Conservation (phyloP, 2,329 filamentous ascomycete species). For the Trichoderma sp. region DNA sequence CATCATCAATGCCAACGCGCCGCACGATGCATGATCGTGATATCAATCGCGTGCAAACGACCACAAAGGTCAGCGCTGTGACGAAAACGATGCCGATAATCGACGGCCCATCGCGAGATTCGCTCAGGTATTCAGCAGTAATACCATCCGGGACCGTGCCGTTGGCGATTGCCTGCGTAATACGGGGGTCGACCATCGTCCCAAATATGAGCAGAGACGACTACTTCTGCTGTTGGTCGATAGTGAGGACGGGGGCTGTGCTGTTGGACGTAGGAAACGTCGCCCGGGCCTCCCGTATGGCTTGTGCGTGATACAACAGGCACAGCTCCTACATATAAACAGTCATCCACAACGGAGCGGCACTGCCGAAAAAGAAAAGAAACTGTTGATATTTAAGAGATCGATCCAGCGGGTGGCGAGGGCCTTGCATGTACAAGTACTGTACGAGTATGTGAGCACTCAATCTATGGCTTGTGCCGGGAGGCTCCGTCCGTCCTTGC, state of each 20-base stretch:
- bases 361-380: conserved; percentile 1
- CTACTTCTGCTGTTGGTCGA: neutral
- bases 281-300: neutral
- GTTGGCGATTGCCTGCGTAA: conserved; percentile 36
- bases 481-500: neutral
- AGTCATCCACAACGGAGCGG: neutral
- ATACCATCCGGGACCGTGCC: conserved; percentile 40
- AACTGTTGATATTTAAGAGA: neutral
- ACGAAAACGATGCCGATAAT: conserved; percentile 44
- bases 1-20: conserved; percentile 43
- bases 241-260: neutral
- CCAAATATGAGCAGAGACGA: neutral
- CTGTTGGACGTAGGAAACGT: neutral
- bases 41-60: conserved; percentile 38
- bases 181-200: conserved; percentile 31
- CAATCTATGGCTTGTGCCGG: neutral
- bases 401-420: conserved; percentile 11
- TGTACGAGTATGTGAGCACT: neutral
- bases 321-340: neutral
- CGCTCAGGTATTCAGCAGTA: conserved; percentile 37
- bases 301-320: neutral
- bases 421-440: neutral
- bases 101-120: conserved; percentile 40
- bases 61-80: conserved; percentile 35
- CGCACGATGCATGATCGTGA: conserved; percentile 41